Evolutionary conservation across 805 yeast genomes (phyloP), one percentile per base, ranked within the genome.

Genomic region (Debaryomyces prosopidis): DNA sequence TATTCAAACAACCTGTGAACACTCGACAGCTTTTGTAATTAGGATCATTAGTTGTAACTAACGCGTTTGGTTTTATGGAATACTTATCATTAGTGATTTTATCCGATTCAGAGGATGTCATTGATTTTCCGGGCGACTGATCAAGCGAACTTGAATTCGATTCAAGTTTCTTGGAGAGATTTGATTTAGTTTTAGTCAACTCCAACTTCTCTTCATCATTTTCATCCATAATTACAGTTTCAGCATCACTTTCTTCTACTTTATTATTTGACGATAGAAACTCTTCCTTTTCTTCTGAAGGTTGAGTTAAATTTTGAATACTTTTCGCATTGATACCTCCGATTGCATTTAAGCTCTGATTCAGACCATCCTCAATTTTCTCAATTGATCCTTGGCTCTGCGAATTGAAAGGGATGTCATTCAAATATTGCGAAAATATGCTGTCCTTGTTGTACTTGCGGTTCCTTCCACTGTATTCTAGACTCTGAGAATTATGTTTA

Each of bases 151-250:
- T 18, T 18, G 16, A 16, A 6, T 8, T 39, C 12, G 36, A 32
- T 30, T 7, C 12, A 9, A 10, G 27, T 2, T 10, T 43, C 47
- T 12, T 45, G 30, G 23, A 8, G 36, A 19, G 27, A 26, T 26
- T 42, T 27, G 9, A 47, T 47, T 26, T 44, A 42, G n/a, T 33
- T 9, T 10, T 36, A 32, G 11, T 16, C 35, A 32, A 20, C n/a
- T 36, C 33, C 14, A 33, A 31, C 16, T 36, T 28, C 9, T 37
- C 18, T 20, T 43, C 52, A 26, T 47, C 48, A 12, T 41, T 36
- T n/a, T 51, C 57, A 39, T 61, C 67, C 18, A 55, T 49, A 1
- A 59, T 48, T 6, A 62, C 62, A 1, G 69, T 65, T 46, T 65
- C 68, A 1, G 62, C 47, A 48, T 64, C 69, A 46, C 68, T 64